Percentiles rank a stretch among this genome's conserved stretches.
These are phyloP conservation scores for Penicillium steckii DNA, from an alignment of 495 filamentous ascomycete genomes.

Conservation along the genomic window DNA sequence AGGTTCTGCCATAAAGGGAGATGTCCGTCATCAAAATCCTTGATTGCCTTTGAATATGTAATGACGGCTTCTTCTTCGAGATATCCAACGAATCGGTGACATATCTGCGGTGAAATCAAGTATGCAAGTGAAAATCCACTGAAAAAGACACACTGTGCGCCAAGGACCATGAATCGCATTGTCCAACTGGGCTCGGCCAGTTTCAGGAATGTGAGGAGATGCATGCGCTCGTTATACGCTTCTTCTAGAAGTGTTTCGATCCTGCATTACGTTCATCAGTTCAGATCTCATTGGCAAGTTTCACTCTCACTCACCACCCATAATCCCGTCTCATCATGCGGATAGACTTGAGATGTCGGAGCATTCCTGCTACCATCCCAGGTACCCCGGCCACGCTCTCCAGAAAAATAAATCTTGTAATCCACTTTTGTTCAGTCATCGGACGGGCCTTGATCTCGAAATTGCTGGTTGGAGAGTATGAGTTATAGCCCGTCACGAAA, in stretches of 20 bases:
- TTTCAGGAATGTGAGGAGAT: conserved; percentile 91
- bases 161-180: conserved; percentile 85
- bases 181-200: conserved; percentile 85
- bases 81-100: conserved; percentile 95
- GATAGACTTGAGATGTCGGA: conserved; percentile 81
- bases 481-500: conserved; percentile 69
- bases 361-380: conserved; percentile 94
- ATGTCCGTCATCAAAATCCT: conserved; percentile 79
- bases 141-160: conserved; percentile 86
- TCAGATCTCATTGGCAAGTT: not conserved
- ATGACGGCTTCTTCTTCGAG: conserved; percentile 96
- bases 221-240: conserved; percentile 94
- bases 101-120: conserved; percentile 82
- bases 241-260: conserved; percentile 96
- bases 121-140: conserved; percentile 90
- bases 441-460: conserved; percentile 35
- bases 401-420: conserved; percentile 85
- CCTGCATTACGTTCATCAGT: conserved; percentile 31
- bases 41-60: conserved; percentile 85
- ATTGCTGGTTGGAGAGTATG: conserved; percentile 52
- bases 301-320: conserved; percentile 64
- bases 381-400: conserved; percentile 94
- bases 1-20: conserved; percentile 81
- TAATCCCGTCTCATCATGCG: conserved; percentile 87
- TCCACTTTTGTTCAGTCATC: conserved; percentile 76